Conservation (phyloP, 257 asterid species). For the Rubia yunnanensis region DNA sequence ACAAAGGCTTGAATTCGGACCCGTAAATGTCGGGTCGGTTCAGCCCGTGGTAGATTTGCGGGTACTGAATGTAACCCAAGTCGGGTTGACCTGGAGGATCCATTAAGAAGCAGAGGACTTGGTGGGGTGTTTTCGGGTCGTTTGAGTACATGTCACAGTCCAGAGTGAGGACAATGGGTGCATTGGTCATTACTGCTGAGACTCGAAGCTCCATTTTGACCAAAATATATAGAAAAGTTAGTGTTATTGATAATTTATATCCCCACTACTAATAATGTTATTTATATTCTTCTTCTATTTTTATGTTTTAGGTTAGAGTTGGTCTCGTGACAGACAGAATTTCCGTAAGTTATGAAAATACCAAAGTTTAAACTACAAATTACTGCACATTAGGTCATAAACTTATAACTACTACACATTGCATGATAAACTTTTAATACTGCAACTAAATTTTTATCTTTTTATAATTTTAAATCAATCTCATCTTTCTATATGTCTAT, state of each 20-base stretch:
- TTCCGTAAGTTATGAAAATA: too few species aligned
- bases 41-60: constrained; percentile 56
- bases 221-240: background rate
- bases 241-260: background rate
- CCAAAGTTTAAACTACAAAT: too few species aligned
- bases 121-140: constrained; percentile 47
- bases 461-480: too few species aligned
- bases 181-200: constrained; percentile 58
- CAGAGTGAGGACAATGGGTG: constrained; percentile 55
- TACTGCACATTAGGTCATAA: too few species aligned
- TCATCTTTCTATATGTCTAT: too few species aligned
- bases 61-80: constrained; percentile 59
- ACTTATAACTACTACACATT: too few species aligned
- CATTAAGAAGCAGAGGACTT: constrained; percentile 34
- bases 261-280: too few species aligned
- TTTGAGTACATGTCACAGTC: constrained; percentile 86
- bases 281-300: too few species aligned
- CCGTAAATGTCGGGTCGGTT: constrained; percentile 58
- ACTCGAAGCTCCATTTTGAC: constrained; percentile 49
- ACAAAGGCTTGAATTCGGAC: constrained; percentile 38
- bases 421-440: too few species aligned
- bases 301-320: too few species aligned
- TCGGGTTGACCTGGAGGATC: constrained; percentile 28
- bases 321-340: too few species aligned
- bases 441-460: too few species aligned